Base-by-base conservation (phyloP, 2,329 filamentous ascomycete species). In the Colletotrichum somersetense region DNA sequence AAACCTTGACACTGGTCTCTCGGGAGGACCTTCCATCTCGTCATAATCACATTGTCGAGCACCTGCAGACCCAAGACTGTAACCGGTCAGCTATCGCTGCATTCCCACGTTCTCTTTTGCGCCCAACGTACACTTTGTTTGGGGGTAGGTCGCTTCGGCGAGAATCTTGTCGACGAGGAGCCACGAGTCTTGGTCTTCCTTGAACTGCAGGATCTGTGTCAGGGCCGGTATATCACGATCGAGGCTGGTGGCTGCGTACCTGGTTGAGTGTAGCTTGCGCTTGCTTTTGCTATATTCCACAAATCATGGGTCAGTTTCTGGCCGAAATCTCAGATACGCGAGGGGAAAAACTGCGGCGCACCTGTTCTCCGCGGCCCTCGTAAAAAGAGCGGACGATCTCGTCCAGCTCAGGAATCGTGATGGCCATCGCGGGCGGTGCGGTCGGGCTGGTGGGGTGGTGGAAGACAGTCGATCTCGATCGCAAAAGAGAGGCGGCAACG, bases 131-230 rank as follows among this genome's bases (percentile, higher is more conserved):
- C 94, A 99, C 87, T 99, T 99, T 74, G 96, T 99, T 84, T 98
- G 95, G 66, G 94, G 91, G 81, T 98, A 97, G 81, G 92, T 92
- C 75, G 96, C 93, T 82, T 97, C 93, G 83, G 96, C 92, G 74
- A 99, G 89, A 79, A 99, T 97, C 85, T 97, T 95, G 82, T 98
- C 96, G 78, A 98, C 96, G 81, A 98, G 90, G 76, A 98, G 89
- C 96, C 96, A 99, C 72, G 96, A 92, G 86, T 99, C 96, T 71
- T 96, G 95, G 80, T 98, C 97, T 86, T 98, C 96, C 84, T 98
- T 98, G 89, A 99, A 99, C 94, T 98, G 74, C 56, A 73, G 33
- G 66, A 73, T 76, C 83, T 71, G 82, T 77, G 73, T 66, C 74
- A 76, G 67, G 50, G 57, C 44, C 58, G 56, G 62, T 30, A 56